Conservation (phyloP, 139 green algal genomes). For the Chlamydomonas applanata region DNA sequence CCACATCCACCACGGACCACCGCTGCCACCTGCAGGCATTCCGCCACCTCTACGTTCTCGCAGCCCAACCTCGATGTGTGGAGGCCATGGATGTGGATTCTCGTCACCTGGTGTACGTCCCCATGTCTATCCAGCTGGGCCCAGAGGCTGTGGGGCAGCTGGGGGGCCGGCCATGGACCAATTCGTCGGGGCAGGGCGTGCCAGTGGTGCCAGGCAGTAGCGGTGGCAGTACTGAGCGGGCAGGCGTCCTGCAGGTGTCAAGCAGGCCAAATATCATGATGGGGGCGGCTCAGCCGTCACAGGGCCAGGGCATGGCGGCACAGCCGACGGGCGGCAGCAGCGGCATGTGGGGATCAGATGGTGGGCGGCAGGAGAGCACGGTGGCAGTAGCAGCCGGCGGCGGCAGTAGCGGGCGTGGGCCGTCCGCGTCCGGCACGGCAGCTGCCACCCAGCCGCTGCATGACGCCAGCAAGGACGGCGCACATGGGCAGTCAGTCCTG, state of each 20-base stretch:
- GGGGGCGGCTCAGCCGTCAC: background rate
- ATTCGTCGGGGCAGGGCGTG: background rate
- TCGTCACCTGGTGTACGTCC: conserved; percentile 66
- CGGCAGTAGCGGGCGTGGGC: conserved; percentile 6
- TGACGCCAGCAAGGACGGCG: too few relatives aligned
- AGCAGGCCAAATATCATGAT: background rate
- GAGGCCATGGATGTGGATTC: conserved; percentile 82
- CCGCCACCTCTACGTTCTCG: conserved; percentile 93
- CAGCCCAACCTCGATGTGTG: conserved; percentile 71
- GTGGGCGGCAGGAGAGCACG: too few relatives aligned
- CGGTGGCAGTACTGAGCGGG: too few relatives aligned
- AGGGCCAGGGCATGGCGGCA: too few relatives aligned
- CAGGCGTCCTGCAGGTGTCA: background rate
- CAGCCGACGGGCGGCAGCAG: conserved; percentile 6
- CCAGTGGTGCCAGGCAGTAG: too few relatives aligned
- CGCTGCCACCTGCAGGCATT: conserved; percentile 91
- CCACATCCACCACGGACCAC: conserved; percentile 76
- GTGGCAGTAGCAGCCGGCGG: too few relatives aligned
- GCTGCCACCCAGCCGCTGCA: too few relatives aligned
- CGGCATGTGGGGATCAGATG: too few relatives aligned
- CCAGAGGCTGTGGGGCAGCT: background rate
- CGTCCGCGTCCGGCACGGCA: too few relatives aligned
- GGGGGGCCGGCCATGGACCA: background rate
- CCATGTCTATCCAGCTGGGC: conserved; percentile 50
- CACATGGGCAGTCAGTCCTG: too few relatives aligned